Evolutionary conservation across 2,329 filamentous ascomycete species (phyloP), one percentile per base, ranked within the genome.

Genomic region (Hysterium pulicare): DNA sequence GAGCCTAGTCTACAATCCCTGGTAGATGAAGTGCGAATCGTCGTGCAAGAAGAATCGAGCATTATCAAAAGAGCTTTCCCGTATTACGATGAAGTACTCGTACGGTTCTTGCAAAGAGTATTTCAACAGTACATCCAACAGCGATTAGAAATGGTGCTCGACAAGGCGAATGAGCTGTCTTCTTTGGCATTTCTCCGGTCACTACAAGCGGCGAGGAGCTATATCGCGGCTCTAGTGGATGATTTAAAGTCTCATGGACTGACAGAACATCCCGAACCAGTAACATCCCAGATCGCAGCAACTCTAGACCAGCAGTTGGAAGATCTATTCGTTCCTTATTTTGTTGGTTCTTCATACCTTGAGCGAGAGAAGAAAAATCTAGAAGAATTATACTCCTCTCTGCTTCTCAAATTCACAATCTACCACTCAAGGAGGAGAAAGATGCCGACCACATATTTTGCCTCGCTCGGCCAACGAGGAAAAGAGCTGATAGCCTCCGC

Each of bases 61-160:
- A 95, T 96, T 64, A 97, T 98, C 65, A 95, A 93, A 67, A 82
- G 90, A 39, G 91, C 93, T 0, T 98, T 98, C 60, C 93, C 93
- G 0, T 96, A 90, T 65, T 91, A 95, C 55, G 93, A 98, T 57
- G 90, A 91, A 46, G 93, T 98, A 1, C 73, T 98, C 38, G 84
- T 84, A 50, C 91, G 91, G 56, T 98, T 98, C 57, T 78, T 98
- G 39, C 93, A 98, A 67, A 81, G 93, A 52, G 86, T 98, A 9
- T 98, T 98, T 60, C 93, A 98, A 62, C 93, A 98, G 67, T 97
- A 91, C 2, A 90, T 98, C 48, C 94, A 98, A 68, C 91, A 97
- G 66, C 81, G 91, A 11, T 76, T 98, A 8, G 93, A 98, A 64
- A 87, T 95, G 81, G 90, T 98, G 3, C 74, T 98, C 36, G 90